Evolutionary conservation across 768 basidiomycete genomes (phyloP), one percentile per base, ranked within the genome.

Genomic region (Cytidiella melzeri): DNA sequence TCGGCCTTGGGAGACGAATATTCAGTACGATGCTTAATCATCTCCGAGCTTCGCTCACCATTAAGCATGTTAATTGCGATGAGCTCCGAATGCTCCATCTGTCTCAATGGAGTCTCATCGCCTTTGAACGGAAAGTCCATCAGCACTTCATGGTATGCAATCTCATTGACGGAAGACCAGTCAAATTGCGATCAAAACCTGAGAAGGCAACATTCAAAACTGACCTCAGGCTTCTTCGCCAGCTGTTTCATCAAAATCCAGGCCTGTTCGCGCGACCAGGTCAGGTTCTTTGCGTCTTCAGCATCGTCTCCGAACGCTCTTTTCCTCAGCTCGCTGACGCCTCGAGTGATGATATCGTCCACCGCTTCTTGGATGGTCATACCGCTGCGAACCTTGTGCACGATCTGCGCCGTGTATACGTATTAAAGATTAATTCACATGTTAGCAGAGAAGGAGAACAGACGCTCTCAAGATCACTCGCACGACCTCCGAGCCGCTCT

Each of bases 261-360:
- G 0, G 81, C 92, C 61, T 98, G 92, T 52, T 91, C 85, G 41
- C 84, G 73, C 4, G 83, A 75, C 96, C 96, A 99, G 0, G 81
- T 72, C 34, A 95, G 66, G 41, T 61, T 71, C 66, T 92, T 93
- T 2, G 87, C 86, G 59, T 96, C 94, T 47, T 95, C 92, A 1
- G 73, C 66, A 60, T 96, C 94, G 55, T 96, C 93, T 0, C 93
- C 95, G 61, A 97, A 99, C 0, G 89, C 89, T 41, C 79, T 85
- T 74, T 97, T 97, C 41, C 88, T 73, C 43, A 98, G 69, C 63
- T 96, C 93, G 27, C 81, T 75, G 9, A 92, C 80, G 27, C 84
- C 84, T 13, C 89, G 77, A 19, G 68, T 67, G 52, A 96, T 80
- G 57, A 98, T 91, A 60, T 97, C 94, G 59, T 94, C 89, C 4